Conservation (phyloP, 805 yeast species). For the Monosporozyma aerobia region DNA sequence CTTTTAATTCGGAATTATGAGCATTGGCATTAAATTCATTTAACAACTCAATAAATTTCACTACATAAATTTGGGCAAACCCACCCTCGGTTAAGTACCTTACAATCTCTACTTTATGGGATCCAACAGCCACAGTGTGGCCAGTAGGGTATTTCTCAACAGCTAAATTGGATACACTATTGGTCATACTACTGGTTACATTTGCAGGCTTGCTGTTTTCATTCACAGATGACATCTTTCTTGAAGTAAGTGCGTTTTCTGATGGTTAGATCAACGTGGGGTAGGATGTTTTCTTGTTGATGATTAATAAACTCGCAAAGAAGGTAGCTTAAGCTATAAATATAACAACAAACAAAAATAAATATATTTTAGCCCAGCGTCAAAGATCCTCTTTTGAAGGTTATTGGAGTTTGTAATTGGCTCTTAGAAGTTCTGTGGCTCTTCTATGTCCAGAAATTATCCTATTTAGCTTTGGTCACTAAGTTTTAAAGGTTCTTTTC, state of each 20-base stretch:
- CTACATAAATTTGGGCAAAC: constrained; percentile 71
- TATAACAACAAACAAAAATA: not conserved
- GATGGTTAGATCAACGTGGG: not conserved
- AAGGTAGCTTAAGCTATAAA: not conserved
- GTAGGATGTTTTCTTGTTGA: not conserved
- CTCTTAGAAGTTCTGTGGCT: not conserved
- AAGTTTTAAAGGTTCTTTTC: not conserved
- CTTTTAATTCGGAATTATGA: constrained; percentile 30
- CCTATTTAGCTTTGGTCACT: not conserved
- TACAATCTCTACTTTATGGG: constrained; percentile 45
- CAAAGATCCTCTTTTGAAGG: not conserved
- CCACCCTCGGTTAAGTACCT: constrained; percentile 66
- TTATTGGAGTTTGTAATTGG: not conserved
- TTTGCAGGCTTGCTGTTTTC: constrained; percentile 6
- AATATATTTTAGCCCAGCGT: not conserved
- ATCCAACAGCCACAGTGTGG: constrained; percentile 50
- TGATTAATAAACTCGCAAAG: not conserved
- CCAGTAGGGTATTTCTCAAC: constrained; percentile 31
- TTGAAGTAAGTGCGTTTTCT: not conserved
- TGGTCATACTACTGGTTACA: constrained; percentile 2
- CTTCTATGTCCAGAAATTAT: not conserved
- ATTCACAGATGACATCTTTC: constrained; percentile 12
- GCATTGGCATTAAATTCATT: constrained; percentile 17
- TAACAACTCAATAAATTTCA: constrained; percentile 34
- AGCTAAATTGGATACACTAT: constrained; percentile 5